Conservation (phyloP, 1,139 yeast species). For the Pichia norvegensis region DNA sequence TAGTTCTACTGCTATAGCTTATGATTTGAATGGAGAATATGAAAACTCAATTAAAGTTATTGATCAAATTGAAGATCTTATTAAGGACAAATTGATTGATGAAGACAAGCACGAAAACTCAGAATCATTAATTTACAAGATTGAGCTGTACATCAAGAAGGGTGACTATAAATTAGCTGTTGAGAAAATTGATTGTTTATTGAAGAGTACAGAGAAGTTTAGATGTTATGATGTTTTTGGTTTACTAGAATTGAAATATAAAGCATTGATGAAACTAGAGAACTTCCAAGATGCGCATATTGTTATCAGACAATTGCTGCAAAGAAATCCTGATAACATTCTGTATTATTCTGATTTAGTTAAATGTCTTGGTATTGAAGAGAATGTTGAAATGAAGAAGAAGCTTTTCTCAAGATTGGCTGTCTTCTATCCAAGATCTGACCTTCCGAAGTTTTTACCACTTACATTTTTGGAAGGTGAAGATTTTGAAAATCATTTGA, state of each 20-base stretch:
- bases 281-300: conserved; percentile 54
- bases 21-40: conserved; percentile 63
- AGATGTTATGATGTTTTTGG: conserved; percentile 13
- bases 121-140: conserved; percentile 72
- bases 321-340: conserved; percentile 79
- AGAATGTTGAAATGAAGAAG: conserved; percentile 34
- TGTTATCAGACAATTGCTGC: conserved; percentile 60
- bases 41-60: conserved; percentile 65
- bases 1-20: conserved; percentile 85
- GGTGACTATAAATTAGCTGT: conserved; percentile 64
- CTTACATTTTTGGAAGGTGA: conserved; percentile 62
- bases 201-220: conserved; percentile 9
- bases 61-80: conserved; percentile 63
- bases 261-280: conserved; percentile 37
- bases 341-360: conserved; percentile 63
- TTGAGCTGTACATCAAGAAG: conserved; percentile 51
- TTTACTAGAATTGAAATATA: conserved; percentile 58
- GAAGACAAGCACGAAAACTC: conserved; percentile 70
- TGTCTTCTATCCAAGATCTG: conserved; percentile 73
- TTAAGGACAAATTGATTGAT: conserved; percentile 59
- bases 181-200: conserved; percentile 41
- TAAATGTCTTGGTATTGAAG: conserved; percentile 42
- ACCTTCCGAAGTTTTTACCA: conserved; percentile 73
- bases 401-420: conserved; percentile 58
- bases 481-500: conserved; percentile 39